Conservation (phyloP, 306 rosid genomes). For the Castanea mollissima region DNA sequence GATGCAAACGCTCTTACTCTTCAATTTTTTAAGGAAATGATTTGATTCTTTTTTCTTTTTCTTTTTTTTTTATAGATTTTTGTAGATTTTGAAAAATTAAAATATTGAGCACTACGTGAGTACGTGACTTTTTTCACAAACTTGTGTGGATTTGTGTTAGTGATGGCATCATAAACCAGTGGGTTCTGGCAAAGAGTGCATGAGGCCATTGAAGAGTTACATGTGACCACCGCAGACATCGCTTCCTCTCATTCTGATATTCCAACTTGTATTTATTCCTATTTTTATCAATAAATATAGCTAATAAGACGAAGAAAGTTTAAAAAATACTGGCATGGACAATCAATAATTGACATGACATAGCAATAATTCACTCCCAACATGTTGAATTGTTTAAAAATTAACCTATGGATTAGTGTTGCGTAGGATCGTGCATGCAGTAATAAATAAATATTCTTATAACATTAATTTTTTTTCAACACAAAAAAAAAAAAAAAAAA, state of each 20-base stretch:
- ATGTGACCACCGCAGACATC: constrained; percentile 69
- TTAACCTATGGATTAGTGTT: constrained; percentile 56
- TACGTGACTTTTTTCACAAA: not conserved
- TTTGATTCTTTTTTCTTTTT: too few relatives aligned
- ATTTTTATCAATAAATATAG: not conserved
- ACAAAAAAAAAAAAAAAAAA: not conserved
- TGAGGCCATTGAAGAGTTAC: constrained; percentile 23
- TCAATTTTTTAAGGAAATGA: too few relatives aligned
- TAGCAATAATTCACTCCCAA: constrained; percentile 11
- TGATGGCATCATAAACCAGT: constrained; percentile 22
- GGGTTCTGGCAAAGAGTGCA: constrained; percentile 21
- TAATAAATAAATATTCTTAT: not conserved
- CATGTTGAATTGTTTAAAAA: constrained; percentile 6
- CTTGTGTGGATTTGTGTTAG: constrained; percentile 26
- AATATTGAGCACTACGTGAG: too few relatives aligned
- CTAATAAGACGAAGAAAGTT: constrained; percentile 12
- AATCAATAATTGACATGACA: constrained; percentile 19
- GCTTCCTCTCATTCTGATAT: constrained; percentile 42
- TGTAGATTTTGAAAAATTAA: too few relatives aligned
- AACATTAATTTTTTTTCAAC: not conserved
- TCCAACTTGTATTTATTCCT: constrained; percentile 8
- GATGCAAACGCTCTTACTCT: too few relatives aligned
- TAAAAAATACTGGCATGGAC: not conserved
- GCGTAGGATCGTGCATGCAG: constrained; percentile 41
- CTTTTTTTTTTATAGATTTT: too few relatives aligned